Conservation (phyloP, 345 rosid genomes). For the Linum usitatissimum region DNA sequence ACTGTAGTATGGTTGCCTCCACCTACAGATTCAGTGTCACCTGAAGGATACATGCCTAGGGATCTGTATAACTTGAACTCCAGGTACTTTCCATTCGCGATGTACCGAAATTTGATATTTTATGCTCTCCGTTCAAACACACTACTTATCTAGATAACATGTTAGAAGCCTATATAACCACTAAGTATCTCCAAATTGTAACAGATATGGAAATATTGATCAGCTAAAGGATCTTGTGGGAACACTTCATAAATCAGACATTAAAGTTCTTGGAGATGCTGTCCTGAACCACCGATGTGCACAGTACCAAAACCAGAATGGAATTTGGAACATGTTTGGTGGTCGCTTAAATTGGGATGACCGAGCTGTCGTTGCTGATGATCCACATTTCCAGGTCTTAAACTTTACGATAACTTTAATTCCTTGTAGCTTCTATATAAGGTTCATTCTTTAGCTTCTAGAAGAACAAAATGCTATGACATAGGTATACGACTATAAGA, state of each 20-base stretch:
- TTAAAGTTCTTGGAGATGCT: conserved; percentile 31
- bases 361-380: conserved; percentile 48
- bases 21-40: conserved; percentile 45
- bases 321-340: conserved; percentile 44
- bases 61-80: conserved; percentile 50
- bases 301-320: conserved; percentile 41
- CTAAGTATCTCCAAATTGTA: not conserved
- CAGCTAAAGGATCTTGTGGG: not conserved
- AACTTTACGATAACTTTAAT: conserved; percentile 22
- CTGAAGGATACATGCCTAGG: conserved; percentile 49
- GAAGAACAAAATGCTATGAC: not conserved
- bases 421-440: not conserved
- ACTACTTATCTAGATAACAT: not conserved
- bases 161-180: not conserved
- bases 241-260: conserved; percentile 20
- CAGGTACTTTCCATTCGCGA: conserved; percentile 31
- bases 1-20: conserved; percentile 47
- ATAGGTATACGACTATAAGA: not conserved
- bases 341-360: conserved; percentile 47
- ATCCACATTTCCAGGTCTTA: conserved; percentile 42
- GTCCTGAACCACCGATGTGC: conserved; percentile 51
- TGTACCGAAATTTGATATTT: conserved; percentile 20
- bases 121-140: not conserved
- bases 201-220: not conserved
- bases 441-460: not conserved